These are phyloP conservation scores for Liriodendron chinense DNA, from an alignment of 164 flowering plant genomes.

Conservation along the genomic window DNA sequence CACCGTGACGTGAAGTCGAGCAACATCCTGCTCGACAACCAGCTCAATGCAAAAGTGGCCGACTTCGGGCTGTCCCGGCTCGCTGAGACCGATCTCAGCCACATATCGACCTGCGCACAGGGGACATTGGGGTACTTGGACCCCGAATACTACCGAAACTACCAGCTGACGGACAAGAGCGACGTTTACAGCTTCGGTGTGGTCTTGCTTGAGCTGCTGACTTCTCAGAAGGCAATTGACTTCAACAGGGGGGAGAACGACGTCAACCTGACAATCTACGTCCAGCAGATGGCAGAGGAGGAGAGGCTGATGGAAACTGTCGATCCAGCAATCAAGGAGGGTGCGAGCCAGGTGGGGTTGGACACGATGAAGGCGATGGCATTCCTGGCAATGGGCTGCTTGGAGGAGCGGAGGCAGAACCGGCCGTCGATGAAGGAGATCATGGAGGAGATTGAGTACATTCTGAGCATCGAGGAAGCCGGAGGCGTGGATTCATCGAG, in stretches of 20 bases:
- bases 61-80: conserved; percentile 23
- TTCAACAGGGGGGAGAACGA: conserved; percentile 11
- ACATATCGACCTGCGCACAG: conserved; percentile 24
- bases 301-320: conserved; percentile 14
- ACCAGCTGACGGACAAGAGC: conserved; percentile 23
- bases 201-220: conserved; percentile 18
- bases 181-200: conserved; percentile 25
- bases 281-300: conserved; percentile 9
- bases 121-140: conserved; percentile 22
- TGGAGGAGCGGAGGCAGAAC: conserved; percentile 19
- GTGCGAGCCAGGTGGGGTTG: conserved; percentile 6
- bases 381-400: conserved; percentile 12
- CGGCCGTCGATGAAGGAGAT: conserved; percentile 20
- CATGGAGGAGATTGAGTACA: conserved; percentile 16
- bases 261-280: conserved; percentile 14
- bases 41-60: conserved; percentile 21
- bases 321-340: conserved; percentile 6
- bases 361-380: conserved; percentile 19
- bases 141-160: conserved; percentile 21
- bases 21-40: conserved; percentile 21
- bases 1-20: conserved; percentile 25
- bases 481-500: neutral
- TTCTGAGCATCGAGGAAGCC: conserved; percentile 10
- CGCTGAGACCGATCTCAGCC: conserved; percentile 12
- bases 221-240: conserved; percentile 18